Base-by-base conservation (phyloP, 2,329 filamentous ascomycete species). In the Coniella lustricola region DNA sequence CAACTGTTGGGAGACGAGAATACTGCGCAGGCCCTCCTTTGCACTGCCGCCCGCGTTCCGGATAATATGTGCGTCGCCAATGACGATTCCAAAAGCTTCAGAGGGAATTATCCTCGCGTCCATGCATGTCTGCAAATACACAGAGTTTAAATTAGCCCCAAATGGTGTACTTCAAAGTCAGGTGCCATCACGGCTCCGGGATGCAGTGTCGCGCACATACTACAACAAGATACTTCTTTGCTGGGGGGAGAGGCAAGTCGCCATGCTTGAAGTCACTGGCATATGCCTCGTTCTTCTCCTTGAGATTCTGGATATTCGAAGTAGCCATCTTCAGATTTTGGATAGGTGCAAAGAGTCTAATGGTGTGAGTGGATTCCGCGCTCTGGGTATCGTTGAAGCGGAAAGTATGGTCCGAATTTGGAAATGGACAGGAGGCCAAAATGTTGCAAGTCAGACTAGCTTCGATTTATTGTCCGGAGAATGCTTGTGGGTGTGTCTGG, bases 21-120 rank as follows among this genome's bases (percentile, higher is more conserved):
- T 76, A 17, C 81, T 87, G 44, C 87, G 82, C 7, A 90, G 72
- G 0, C 82, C 84, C 49, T 91, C 87, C 33, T 72, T 67, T 1
- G 79, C 82, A 14, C 76, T 81, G 1, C 72, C 85, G 3, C 84
- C 84, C 9, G 82, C 84, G 55, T 90, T 90, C 50, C 86, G 80
- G 51, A 90, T 84, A 29, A 90, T 79, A 64, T 93, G 87, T 0
- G 87, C 87, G 55, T 90, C 85, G 35, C 87, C 87, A 16, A 87
- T 75, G 17, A 75, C 68, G 49, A 90, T 83, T 8, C 82, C 84
- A 46, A 89, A 84, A 1, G 84, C 84, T 12, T 76, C 69, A 3
- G 79, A 75, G 0, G 87, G 81, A 57, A 91, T 75, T 57, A 82
- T 70, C 44, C 87, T 80, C 4, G 87, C 84, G 60, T 93, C 87